Conservation (phyloP, 1,139 yeast genomes). For the Candida neerlandica region DNA sequence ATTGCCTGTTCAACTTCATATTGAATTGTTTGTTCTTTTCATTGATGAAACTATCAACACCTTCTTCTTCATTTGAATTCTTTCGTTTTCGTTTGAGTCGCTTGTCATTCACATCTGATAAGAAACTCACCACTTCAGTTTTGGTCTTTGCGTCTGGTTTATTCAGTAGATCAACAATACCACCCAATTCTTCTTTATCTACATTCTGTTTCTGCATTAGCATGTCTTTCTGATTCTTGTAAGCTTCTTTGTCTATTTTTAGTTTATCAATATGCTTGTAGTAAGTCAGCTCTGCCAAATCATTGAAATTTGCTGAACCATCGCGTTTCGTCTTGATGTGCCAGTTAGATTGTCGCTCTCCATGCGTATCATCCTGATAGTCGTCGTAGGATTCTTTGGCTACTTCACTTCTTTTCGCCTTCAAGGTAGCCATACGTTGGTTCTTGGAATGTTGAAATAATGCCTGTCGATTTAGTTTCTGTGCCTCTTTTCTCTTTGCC, state of each 20-base stretch:
- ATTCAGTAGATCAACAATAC: conserved; percentile 13
- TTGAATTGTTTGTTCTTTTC: conserved; percentile 82
- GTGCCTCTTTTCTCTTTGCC: conserved; percentile 19
- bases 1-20: conserved; percentile 66
- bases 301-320: conserved; percentile 44
- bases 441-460: conserved; percentile 15
- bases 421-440: conserved; percentile 10
- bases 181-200: conserved; percentile 1
- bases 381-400: conserved; percentile 1
- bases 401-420: conserved; percentile 4
- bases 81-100: conserved; percentile 31
- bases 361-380: conserved; percentile 4
- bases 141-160: conserved; percentile 22
- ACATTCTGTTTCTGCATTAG: conserved; percentile 10
- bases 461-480: conserved; percentile 24
- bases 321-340: conserved; percentile 14
- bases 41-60: conserved; percentile 53
- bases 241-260: conserved; percentile 45
- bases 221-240: conserved; percentile 24
- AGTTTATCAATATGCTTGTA: conserved; percentile 45
- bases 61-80: conserved; percentile 27
- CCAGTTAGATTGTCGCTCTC: conserved; percentile 26
- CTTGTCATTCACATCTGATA: conserved; percentile 39
- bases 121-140: conserved; percentile 33
- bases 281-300: conserved; percentile 60